Base-by-base conservation (phyloP, 2,329 filamentous ascomycete species). In the Macrophomina tecta region DNA sequence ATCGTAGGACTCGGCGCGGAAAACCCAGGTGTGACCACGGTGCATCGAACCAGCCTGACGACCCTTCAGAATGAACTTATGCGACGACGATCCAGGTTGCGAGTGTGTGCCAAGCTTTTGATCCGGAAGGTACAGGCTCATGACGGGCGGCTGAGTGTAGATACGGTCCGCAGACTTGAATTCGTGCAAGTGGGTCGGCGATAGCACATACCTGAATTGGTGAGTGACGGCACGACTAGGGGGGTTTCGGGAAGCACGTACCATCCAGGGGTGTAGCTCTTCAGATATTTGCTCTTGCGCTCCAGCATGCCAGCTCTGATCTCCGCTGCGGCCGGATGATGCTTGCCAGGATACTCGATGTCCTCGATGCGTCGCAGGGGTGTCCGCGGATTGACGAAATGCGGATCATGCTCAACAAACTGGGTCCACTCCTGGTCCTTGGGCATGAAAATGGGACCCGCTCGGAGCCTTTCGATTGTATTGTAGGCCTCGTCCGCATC, bases 31-130 rank as follows among this genome's bases (percentile, higher is more conserved):
- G 74, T 90, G 88, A 40, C 87, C 87, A 69, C 94, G 91, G 79
- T 98, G 95, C 89, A 98, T 92, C 4, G 91, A 84, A 63, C 95
- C 94, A 4, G 93, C 95, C 80, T 98, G 94, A 68, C 94, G 91
- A 52, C 95, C 95, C 80, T 98, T 99, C 74, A 99, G 89, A 78
- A 97, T 93, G 78, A 99, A 99, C 78, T 99, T 99, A 82, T 97
- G 94, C 48, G 93, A 97, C 12, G 91, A 92, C 12, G 92, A 94
- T 58, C 88, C 90, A 68, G 89, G 88, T 68, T 89, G 87, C 9
- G 94, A 97, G 76, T 96, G 93, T 42, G 94, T 96, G 45, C 95
- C 95, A 67, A 99, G 86, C 77, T 97, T 97, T 80, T 98, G 95
- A 72, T 98, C 95, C 6, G 91, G 91, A 34, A 99, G 87, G 76